phyloP scores from a whole-genome alignment of 176 grass and related monocot genomes.

The Ananas comosus region DNA sequence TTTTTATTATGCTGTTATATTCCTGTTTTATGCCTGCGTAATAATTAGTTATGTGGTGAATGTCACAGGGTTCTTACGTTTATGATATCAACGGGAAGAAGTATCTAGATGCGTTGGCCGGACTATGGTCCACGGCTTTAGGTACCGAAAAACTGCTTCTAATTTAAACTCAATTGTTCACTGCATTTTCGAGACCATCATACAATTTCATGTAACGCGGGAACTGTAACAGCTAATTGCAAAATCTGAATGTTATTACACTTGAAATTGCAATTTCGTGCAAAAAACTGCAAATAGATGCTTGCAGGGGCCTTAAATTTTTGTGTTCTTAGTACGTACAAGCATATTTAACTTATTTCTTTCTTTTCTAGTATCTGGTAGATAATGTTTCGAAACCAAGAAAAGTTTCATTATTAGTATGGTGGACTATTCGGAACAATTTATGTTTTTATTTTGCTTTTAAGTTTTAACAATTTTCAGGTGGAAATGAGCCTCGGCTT shows the following conservation, averaged over 20 bases:
- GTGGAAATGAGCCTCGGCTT: conserved; percentile 81
- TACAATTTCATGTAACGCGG: not conserved
- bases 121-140: conserved; percentile 92
- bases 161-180: not conserved
- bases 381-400: not conserved
- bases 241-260: no score
- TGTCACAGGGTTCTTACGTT: conserved; percentile 72
- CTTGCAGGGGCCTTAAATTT: no score
- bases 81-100: conserved; percentile 83
- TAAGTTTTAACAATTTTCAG: conserved; percentile 25
- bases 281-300: no score
- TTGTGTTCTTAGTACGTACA: no score
- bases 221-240: no score
- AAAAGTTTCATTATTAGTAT: not conserved
- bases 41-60: not conserved
- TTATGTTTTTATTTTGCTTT: not conserved
- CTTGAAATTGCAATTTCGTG: not conserved
- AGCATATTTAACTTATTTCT: no score
- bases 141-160: conserved; percentile 34
- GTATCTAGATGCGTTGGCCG: conserved; percentile 87
- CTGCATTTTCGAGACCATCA: not conserved
- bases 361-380: not conserved
- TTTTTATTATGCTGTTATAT: not conserved
- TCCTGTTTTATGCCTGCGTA: not conserved
- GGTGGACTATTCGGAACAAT: not conserved